Conservation (phyloP, 306 rosid genomes). For the Cicer pinnatifidum region DNA sequence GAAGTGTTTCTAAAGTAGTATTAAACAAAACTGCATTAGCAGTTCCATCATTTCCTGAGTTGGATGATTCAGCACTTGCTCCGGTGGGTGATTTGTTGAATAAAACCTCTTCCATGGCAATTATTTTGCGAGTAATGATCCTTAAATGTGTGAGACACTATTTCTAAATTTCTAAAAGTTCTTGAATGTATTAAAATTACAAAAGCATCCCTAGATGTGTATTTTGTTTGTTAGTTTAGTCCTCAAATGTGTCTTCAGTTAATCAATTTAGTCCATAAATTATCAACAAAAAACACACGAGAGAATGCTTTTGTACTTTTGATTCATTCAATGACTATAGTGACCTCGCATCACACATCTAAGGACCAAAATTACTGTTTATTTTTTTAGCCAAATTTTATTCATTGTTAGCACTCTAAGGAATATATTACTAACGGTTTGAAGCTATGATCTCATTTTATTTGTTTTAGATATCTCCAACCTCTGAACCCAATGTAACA, state of each 20-base stretch:
- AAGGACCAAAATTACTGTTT: not conserved
- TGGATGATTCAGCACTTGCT: not conserved
- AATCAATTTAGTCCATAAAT: too few relatives aligned
- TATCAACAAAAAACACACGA: too few relatives aligned
- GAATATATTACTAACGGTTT: not conserved
- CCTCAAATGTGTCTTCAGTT: too few relatives aligned
- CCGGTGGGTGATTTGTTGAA: not conserved
- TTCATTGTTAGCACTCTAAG: not conserved
- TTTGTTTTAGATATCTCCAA: constrained; percentile 19
- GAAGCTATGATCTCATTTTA: not conserved
- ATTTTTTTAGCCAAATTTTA: not conserved
- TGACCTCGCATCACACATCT: too few relatives aligned
- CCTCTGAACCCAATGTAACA: not conserved
- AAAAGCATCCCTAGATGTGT: too few relatives aligned
- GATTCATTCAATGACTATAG: too few relatives aligned
- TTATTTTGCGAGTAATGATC: too few relatives aligned
- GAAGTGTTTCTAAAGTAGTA: constrained; percentile 4
- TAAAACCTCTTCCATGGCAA: constrained; percentile 2
- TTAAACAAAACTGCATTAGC: constrained; percentile 4
- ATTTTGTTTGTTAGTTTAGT: too few relatives aligned
- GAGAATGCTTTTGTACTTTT: too few relatives aligned
- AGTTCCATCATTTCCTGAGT: constrained; percentile 7
- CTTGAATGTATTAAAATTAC: too few relatives aligned
- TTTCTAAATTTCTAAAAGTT: too few relatives aligned
- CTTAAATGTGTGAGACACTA: too few relatives aligned